Evolutionary conservation across 78 protist species (phyloP), one percentile per base, ranked within the genome.

Genomic region (Dictyostelium brefeldianum): DNA sequence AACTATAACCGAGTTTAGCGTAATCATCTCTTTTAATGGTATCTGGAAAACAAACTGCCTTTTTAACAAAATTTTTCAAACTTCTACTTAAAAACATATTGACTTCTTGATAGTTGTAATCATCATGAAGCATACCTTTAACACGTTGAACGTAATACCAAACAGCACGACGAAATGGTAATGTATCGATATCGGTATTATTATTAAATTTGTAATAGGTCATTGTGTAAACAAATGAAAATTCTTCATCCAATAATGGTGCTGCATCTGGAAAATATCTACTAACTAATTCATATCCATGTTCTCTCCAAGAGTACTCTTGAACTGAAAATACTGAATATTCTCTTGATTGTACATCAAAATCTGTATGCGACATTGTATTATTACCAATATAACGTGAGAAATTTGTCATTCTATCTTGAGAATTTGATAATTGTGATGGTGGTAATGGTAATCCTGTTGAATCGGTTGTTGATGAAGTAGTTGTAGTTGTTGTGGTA

Each of bases 61-160:
- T 92, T 75, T 96, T 96, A 67, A 96, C 89, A 85, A 80, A 96
- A 59, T 85, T 59, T 78, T 96, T 96, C 71, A 92, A 71, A 65
- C 53, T 70, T 18, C 74, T 56, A 56, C 80, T 82, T n/a, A 96
- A 82, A 54, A 92, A 93, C 64, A 62, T 78, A 69, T 96, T 96
- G n/a, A 96, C 96, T 65, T 90, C 90, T 41, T 78, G 75, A 56
- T 96, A 96, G 47, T 96, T 93, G 70, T 93, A 96, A 69, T 96
- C 97, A 48, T 96, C 97, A 83, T 96, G 96, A 57, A 75, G 82
- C 83, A 96, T 81, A 36, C 97, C 97, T 27, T 93, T 85, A 8
- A 96, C 81, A 46, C 97, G 85, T 65, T 92, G 95, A 8, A 96
- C 97, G 83, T 96, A 96, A 82, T 92, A 85, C 96, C 97, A 92